Evolutionary conservation across 495 filamentous ascomycete genomes (phyloP).

Genomic region (Talaromyces borbonicus): DNA sequence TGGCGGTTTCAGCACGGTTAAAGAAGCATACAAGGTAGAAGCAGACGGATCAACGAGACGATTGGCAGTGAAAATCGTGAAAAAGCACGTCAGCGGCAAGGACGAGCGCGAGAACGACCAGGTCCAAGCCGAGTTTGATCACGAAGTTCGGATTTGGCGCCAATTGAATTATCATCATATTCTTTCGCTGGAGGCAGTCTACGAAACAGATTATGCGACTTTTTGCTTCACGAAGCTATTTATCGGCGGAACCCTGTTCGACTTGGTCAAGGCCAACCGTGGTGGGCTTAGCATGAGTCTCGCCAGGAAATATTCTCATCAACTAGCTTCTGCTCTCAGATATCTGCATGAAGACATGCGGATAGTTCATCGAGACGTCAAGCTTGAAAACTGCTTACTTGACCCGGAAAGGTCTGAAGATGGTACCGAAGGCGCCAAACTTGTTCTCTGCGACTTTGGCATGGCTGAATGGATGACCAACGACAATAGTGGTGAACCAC

Average conservation of each 20-base stretch:
- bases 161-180: conserved; percentile 59
- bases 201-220: conserved; percentile 61
- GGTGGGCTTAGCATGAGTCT: conserved; percentile 41
- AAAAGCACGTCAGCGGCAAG: conserved; percentile 46
- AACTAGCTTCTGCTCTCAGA: conserved; percentile 58
- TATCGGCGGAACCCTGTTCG: conserved; percentile 61
- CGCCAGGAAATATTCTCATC: conserved; percentile 54
- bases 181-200: conserved; percentile 55
- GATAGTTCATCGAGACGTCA: conserved; percentile 65
- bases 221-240: conserved; percentile 65
- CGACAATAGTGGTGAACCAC: conserved; percentile 38
- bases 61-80: conserved; percentile 64
- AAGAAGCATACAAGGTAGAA: conserved; percentile 61
- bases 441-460: conserved; percentile 67
- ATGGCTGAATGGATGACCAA: conserved; percentile 61
- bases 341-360: conserved; percentile 67
- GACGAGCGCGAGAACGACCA: conserved; percentile 57
- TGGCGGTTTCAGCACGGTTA: conserved; percentile 63
- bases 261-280: conserved; percentile 52
- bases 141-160: conserved; percentile 63
- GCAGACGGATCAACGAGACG: conserved; percentile 39
- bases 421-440: conserved; percentile 38
- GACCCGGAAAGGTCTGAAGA: conserved; percentile 43
- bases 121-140: conserved; percentile 63
- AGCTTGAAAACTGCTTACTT: conserved; percentile 68